phyloP scores from a whole-genome alignment of 306 rosid species.

The Corylus heterophylla region DNA sequence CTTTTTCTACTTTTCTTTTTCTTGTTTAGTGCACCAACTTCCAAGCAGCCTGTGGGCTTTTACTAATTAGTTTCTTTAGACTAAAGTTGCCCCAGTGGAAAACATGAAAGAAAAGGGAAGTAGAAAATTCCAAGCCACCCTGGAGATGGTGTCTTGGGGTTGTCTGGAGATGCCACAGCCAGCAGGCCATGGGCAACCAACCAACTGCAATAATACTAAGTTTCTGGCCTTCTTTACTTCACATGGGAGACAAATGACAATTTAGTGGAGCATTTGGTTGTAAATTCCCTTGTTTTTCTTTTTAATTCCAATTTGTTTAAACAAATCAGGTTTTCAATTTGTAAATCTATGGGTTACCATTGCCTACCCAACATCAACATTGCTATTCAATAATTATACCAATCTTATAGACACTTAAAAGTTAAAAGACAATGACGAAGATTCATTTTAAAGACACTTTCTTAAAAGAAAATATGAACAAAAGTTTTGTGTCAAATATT shows the following conservation, averaged over 20 bases:
- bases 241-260: neutral
- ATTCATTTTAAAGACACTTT: too few species aligned
- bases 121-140: slow-evolving; percentile 22
- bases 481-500: too few species aligned
- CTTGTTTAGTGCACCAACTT: slow-evolving; percentile 55
- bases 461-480: too few species aligned
- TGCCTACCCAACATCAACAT: neutral
- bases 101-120: slow-evolving; percentile 37
- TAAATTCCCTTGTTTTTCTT: neutral
- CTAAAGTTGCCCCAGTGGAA: slow-evolving; percentile 35
- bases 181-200: neutral
- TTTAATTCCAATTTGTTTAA: too few species aligned
- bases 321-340: neutral
- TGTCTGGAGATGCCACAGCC: neutral
- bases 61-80: slow-evolving; percentile 39
- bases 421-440: too few species aligned
- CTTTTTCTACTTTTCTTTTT: slow-evolving; percentile 34
- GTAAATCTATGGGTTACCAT: neutral
- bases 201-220: neutral
- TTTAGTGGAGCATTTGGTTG: too few species aligned
- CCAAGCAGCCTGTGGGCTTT: slow-evolving; percentile 51
- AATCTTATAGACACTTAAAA: too few species aligned
- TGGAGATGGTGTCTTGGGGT: slow-evolving; percentile 21
- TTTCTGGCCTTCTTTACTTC: neutral
- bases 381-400: too few species aligned